These are phyloP conservation scores for Blastocystis sp. DNA, from an alignment of 352 stramenopile genomes.

Conservation along the genomic window DNA sequence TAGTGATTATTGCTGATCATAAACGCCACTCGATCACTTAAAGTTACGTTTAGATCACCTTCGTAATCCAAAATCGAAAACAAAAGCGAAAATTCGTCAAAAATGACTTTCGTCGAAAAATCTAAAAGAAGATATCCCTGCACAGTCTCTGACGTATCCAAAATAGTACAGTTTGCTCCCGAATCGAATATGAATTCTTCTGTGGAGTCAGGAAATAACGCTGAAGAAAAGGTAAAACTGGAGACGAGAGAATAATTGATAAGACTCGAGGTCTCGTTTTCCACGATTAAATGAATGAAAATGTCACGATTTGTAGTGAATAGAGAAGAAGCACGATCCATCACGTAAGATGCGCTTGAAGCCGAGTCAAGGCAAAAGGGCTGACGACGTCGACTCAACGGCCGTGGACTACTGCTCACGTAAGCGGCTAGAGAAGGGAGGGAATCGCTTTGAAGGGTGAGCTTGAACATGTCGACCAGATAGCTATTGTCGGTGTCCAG, in stretches of 20 bases:
- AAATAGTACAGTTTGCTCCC: neutral
- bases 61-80: neutral
- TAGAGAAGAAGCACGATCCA: neutral
- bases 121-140: neutral
- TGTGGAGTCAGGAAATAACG: neutral
- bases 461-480: neutral
- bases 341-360: neutral
- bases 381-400: neutral
- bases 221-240: neutral
- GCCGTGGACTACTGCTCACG: neutral
- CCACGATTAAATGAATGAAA: neutral
- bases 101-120: neutral
- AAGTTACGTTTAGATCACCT: neutral
- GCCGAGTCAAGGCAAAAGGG: neutral
- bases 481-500: neutral
- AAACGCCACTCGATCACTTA: neutral
- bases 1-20: no score
- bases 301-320: constrained; percentile 10
- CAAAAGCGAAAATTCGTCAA: neutral
- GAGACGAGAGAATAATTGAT: neutral
- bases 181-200: neutral
- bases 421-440: neutral
- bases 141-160: neutral
- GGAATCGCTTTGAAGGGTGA: neutral
- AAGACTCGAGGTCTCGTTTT: neutral